Conservation (phyloP, 257 asterid genomes). For the Orobanche coerulescens region DNA sequence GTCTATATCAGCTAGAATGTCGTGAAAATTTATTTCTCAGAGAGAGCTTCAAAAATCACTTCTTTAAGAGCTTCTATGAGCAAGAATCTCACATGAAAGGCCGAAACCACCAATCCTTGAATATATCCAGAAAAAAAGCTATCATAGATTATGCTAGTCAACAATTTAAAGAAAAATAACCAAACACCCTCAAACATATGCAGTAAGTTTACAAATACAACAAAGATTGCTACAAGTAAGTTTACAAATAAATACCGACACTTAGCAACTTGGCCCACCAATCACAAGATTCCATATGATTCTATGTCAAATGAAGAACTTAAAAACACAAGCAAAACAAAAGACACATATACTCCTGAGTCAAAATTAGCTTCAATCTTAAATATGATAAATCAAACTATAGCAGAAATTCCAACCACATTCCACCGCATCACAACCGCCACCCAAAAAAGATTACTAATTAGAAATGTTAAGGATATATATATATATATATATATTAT, state of each 20-base stretch:
- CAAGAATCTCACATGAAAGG: background rate
- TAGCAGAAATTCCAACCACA: background rate
- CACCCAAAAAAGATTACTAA: background rate
- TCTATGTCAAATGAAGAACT: background rate
- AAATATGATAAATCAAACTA: background rate
- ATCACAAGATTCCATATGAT: background rate
- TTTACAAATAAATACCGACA: background rate
- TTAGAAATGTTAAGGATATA: too few relatives aligned
- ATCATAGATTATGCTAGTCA: background rate
- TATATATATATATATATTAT: too few relatives aligned
- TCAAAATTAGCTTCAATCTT: background rate
- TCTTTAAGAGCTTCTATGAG: background rate
- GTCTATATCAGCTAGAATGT: background rate
- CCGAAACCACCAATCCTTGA: background rate
- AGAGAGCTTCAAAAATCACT: background rate
- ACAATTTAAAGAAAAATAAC: conserved; percentile 8
- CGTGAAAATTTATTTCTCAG: background rate
- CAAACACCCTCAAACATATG: background rate
- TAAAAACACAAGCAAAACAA: background rate
- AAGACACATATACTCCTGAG: background rate
- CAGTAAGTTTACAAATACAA: background rate
- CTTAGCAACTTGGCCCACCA: background rate
- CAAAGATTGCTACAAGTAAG: too few relatives aligned
- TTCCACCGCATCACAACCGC: background rate
- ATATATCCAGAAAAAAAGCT: background rate